Percentiles rank a stretch among this genome's conserved stretches.
These are phyloP conservation scores for Melampsora americana DNA, from an alignment of 1,284 basidiomycete species.

Conservation along the genomic window DNA sequence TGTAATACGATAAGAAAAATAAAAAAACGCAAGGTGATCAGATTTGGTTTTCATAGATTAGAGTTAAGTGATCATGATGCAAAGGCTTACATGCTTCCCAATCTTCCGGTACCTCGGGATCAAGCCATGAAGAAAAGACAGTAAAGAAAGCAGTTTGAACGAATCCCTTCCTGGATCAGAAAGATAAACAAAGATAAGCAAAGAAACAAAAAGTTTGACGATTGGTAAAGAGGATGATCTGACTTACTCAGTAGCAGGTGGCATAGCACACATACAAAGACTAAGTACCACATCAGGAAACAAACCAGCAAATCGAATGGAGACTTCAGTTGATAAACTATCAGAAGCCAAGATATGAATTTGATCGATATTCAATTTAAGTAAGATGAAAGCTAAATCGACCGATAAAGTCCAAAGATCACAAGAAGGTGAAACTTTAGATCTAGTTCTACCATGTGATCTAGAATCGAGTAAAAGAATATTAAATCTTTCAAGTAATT, in stretches of 20 bases:
- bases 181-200: not conserved
- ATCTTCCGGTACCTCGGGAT: too few relatives aligned
- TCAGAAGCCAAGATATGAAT: too few relatives aligned
- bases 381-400: conserved; percentile 29
- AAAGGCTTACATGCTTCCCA: conserved; percentile 35
- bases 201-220: not conserved
- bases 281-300: too few relatives aligned
- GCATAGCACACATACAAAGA: conserved; percentile 24
- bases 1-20: conserved; percentile 7
- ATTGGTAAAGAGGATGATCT: conserved; percentile 5
- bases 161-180: conserved; percentile 22
- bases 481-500: conserved; percentile 25
- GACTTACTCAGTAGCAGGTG: conserved; percentile 35
- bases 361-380: conserved; percentile 24
- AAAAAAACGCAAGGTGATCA: not conserved
- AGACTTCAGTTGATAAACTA: too few relatives aligned
- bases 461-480: conserved; percentile 34
- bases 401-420: conserved; percentile 32
- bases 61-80: not conserved
- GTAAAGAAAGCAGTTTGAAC: too few relatives aligned
- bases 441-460: conserved; percentile 25
- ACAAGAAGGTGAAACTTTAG: conserved; percentile 26
- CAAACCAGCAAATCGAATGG: too few relatives aligned
- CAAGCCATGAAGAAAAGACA: too few relatives aligned
- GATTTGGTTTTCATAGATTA: not conserved